phyloP scores from a whole-genome alignment of 805 yeast genomes.

The Ogataea trehaloabstinens region DNA sequence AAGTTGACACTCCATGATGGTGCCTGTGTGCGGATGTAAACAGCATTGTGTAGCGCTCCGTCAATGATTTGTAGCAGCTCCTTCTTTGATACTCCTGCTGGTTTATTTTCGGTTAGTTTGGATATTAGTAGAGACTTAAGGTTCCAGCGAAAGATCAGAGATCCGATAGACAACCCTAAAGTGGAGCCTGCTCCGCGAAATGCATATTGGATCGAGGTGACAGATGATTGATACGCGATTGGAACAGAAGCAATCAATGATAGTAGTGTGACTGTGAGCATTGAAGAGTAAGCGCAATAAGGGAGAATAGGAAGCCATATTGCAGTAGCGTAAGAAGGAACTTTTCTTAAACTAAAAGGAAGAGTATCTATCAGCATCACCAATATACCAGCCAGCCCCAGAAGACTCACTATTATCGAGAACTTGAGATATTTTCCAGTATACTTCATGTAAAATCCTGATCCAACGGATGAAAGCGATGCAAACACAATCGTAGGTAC shows the following conservation, averaged over 20 bases:
- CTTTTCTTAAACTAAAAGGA: slow-evolving; percentile 14
- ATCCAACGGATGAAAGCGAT: slow-evolving; percentile 58
- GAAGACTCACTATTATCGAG: slow-evolving; percentile 38
- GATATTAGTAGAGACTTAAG: slow-evolving; percentile 31
- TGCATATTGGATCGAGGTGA: slow-evolving; percentile 65
- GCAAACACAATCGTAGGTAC: slow-evolving; percentile 60
- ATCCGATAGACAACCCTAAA: slow-evolving; percentile 60
- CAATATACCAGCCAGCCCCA: slow-evolving; percentile 45
- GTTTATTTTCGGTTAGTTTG: slow-evolving; percentile 33
- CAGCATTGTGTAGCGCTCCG: slow-evolving; percentile 55
- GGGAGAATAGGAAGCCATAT: slow-evolving; percentile 45
- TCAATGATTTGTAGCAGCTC: slow-evolving; percentile 44
- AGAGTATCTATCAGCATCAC: slow-evolving; percentile 18
- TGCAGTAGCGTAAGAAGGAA: slow-evolving; percentile 35
- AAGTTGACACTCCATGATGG: slow-evolving; percentile 50
- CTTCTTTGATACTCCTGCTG: slow-evolving; percentile 34
- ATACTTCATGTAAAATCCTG: slow-evolving; percentile 61
- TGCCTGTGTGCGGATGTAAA: slow-evolving; percentile 48
- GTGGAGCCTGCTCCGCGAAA: slow-evolving; percentile 68
- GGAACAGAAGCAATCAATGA: slow-evolving; percentile 76
- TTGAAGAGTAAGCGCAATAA: slow-evolving; percentile 53
- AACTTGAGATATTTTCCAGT: slow-evolving; percentile 60
- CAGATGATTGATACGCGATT: slow-evolving; percentile 59
- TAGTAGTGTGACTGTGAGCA: slow-evolving; percentile 63
- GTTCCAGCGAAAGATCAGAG: slow-evolving; percentile 56